Base-by-base conservation (phyloP, 2,329 filamentous ascomycete species). In the Talaromyces sp. region DNA sequence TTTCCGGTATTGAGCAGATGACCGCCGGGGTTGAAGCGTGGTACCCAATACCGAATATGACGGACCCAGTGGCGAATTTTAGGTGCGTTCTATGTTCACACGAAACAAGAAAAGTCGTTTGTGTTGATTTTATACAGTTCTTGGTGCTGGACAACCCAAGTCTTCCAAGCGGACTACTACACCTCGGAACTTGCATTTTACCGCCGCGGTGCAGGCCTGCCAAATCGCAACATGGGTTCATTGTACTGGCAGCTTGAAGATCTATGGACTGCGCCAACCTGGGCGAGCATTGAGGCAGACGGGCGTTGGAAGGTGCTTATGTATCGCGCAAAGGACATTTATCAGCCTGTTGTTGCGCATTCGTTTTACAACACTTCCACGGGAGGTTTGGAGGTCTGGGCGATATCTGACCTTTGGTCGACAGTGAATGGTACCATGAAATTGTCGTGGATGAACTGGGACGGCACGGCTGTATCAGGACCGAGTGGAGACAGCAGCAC, bases 211-310 rank as follows among this genome's bases (percentile, higher is more conserved):
- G 30, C 30, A 1, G 50, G 30, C 4, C 10, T 53, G 50, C 50
- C 50, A 16, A 53, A 53, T n/a, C 50, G 50, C 4, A 53, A 28
- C 28, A 42, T 57, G 55, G 55, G 55, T 6, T 57, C 55, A 3
- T 64, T 74, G 59, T 66, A 72, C n/a, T 74, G 72, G 72, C 72
- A 74, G 63, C 57, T 72, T 52, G 72, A 73, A 57, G 79, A 81
- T 63, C 80, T 78, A 73, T 87, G 84, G 84, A 85, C 85, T 2
- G 82, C 83, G 27, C 86, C 83, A 34, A 85, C 83, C 5, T 87
- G 85, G 85, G 81, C 84, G 2, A 86, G 87, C 64, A 81, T 84
- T 16, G 85, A 87, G 69, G 87, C 86, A 70, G 86, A 83, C 69
- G 31, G 53, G 16, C n/a, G 53, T 27, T 56, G 53, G 53, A 40